Percentiles rank a stretch among this genome's conserved stretches.
These are phyloP conservation scores for Medicago ruthenica DNA, from an alignment of 306 rosid genomes.

Conservation along the genomic window DNA sequence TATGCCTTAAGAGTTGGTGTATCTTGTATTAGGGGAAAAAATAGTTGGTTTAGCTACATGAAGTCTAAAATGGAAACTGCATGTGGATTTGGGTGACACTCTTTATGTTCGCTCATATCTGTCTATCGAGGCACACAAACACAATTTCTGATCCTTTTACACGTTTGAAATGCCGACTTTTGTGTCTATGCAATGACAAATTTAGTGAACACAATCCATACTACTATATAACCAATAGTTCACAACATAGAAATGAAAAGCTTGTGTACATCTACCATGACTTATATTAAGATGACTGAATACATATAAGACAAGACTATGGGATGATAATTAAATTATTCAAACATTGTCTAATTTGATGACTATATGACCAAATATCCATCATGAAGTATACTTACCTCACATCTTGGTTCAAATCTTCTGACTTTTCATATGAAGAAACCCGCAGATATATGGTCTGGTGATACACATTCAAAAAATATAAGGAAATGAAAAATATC, in stretches of 20 bases:
- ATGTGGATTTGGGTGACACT: neutral
- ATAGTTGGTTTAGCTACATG: slow-evolving; percentile 6
- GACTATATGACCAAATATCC: slow-evolving; percentile 32
- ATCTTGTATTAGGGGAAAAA: no score
- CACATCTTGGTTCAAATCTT: slow-evolving; percentile 73
- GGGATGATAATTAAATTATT: slow-evolving; percentile 17
- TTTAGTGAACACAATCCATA: slow-evolving; percentile 33
- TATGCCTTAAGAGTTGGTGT: slow-evolving; percentile 7
- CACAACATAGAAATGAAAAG: neutral
- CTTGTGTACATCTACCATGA: slow-evolving; percentile 19
- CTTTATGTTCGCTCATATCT: neutral
- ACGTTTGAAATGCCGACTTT: neutral
- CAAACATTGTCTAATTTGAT: slow-evolving; percentile 5
- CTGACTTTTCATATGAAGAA: slow-evolving; percentile 67
- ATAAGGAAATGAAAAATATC: slow-evolving; percentile 34
- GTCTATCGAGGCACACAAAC: neutral
- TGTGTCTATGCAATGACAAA: slow-evolving; percentile 16
- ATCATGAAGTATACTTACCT: slow-evolving; percentile 52
- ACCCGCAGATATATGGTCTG: slow-evolving; percentile 75
- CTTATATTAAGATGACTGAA: slow-evolving; percentile 29
- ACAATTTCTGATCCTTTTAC: slow-evolving; percentile 16
- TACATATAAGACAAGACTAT: neutral
- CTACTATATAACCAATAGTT: neutral
- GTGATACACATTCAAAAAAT: slow-evolving; percentile 37
- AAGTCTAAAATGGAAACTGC: slow-evolving; percentile 8